Percentiles rank a stretch among this genome's conserved stretches.
phyloP scores from a whole-genome alignment of 106 monocot genomes.

The Alisma plantagoaquatica region DNA sequence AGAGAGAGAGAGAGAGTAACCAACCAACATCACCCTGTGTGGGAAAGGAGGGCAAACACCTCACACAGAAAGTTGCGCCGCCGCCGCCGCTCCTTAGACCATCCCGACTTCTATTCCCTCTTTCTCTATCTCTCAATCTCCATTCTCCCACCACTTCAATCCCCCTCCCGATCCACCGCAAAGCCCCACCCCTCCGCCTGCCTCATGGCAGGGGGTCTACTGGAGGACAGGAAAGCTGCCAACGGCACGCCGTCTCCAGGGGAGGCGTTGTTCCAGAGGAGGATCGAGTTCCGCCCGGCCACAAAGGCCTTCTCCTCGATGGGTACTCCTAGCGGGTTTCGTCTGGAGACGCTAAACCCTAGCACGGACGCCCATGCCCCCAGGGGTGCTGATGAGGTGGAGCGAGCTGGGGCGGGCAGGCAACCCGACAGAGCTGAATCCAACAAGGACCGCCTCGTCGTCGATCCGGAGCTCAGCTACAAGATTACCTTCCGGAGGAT shows the following conservation, averaged over 20 bases:
- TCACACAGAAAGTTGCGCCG: no score
- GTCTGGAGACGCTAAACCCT: constrained; percentile 62
- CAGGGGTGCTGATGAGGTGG: no score
- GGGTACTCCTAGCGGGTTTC: no score
- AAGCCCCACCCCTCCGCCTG: neutral
- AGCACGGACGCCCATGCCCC: constrained; percentile 1
- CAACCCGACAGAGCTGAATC: constrained; percentile 28
- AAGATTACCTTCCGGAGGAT: constrained; percentile 69
- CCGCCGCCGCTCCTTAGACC: no score
- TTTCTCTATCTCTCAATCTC: no score
- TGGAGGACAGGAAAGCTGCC: neutral
- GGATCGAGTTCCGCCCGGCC: constrained; percentile 64
- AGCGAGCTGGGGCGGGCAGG: constrained; percentile 10
- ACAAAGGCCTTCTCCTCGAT: constrained; percentile 27
- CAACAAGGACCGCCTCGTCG: no score
- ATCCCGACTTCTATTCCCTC: no score
- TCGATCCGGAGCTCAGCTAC: constrained; percentile 77
- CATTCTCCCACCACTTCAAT: neutral
- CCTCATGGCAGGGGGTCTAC: neutral
- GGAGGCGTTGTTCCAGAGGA: constrained; percentile 33
- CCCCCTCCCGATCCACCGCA: neutral
- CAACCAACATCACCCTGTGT: no score
- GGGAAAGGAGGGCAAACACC: no score
- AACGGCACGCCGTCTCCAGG: neutral
- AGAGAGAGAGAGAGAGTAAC: constrained; percentile 4